Percentiles rank a stretch among this genome's conserved stretches.
Evolutionary conservation across 352 stramenopile species (phyloP).

Genomic region (Thraustotheca clavata): DNA sequence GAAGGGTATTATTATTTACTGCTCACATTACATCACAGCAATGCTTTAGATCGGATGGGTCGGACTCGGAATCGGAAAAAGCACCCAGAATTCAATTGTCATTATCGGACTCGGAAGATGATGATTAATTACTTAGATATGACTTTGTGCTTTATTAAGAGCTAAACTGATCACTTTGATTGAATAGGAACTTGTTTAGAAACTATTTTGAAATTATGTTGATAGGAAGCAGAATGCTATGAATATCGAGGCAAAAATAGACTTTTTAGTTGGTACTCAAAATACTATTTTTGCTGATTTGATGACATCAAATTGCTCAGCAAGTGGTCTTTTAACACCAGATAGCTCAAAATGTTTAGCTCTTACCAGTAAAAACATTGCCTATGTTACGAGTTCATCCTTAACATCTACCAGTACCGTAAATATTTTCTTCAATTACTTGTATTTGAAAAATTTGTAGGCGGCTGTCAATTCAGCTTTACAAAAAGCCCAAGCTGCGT

Average conservation of each 20-base stretch:
- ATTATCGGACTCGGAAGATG: slow-evolving; percentile 11
- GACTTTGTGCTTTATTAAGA: background rate
- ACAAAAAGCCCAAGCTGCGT: background rate
- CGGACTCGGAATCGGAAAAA: slow-evolving; percentile 15
- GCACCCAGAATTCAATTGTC: slow-evolving; percentile 12
- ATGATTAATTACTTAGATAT: slow-evolving; percentile 4
- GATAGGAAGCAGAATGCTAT: too few relatives aligned
- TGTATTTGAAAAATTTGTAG: too few relatives aligned
- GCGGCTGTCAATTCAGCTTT: too few relatives aligned
- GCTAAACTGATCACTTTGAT: background rate
- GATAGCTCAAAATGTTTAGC: background rate
- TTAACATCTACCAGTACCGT: background rate
- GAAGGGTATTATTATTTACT: background rate
- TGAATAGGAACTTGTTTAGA: too few relatives aligned
- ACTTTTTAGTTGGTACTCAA: too few relatives aligned
- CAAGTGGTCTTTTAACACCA: background rate
- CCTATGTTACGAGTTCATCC: background rate
- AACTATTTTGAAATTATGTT: too few relatives aligned
- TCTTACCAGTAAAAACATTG: background rate
- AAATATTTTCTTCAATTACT: too few relatives aligned
- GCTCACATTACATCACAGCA: too few relatives aligned
- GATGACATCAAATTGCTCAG: too few relatives aligned
- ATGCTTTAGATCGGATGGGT: background rate
- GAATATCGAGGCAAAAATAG: too few relatives aligned
- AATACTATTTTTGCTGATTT: too few relatives aligned